Conservation (phyloP, 176 grass and related monocot genomes). For the Themeda triandra region DNA sequence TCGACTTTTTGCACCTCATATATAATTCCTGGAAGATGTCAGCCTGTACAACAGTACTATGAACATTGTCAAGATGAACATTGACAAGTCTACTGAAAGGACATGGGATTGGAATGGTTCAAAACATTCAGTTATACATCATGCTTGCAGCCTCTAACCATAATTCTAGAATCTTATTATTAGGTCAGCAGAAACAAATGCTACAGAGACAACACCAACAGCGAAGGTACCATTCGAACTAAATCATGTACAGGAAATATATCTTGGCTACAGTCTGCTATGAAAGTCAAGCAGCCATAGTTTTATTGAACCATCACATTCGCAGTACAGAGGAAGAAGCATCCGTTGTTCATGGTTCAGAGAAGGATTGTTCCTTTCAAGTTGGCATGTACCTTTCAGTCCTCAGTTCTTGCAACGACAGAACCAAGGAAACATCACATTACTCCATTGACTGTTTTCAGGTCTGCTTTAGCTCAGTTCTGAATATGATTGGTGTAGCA, state of each 20-base stretch:
- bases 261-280: not conserved
- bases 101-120: not conserved
- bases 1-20: not conserved
- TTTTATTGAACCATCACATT: not conserved
- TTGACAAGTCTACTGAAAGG: not conserved
- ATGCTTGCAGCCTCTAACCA: not conserved
- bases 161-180: not conserved
- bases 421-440: constrained; percentile 3
- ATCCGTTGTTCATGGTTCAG: not conserved
- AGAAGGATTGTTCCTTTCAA: constrained; percentile 4
- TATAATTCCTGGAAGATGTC: constrained; percentile 8
- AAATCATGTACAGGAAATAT: not conserved
- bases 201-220: not conserved
- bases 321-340: not conserved
- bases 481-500: not conserved
- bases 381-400: constrained; percentile 3
- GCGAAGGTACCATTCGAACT: not conserved
- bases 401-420: constrained; percentile 12
- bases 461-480: constrained; percentile 21
- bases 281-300: constrained; percentile 17
- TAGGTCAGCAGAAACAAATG: constrained; percentile 6
- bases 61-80: not conserved
- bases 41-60: not conserved
- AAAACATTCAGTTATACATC: not conserved
- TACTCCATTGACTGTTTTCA: constrained; percentile 11